Conservation (phyloP, 805 yeast genomes). For the Saturnispora dispora region DNA sequence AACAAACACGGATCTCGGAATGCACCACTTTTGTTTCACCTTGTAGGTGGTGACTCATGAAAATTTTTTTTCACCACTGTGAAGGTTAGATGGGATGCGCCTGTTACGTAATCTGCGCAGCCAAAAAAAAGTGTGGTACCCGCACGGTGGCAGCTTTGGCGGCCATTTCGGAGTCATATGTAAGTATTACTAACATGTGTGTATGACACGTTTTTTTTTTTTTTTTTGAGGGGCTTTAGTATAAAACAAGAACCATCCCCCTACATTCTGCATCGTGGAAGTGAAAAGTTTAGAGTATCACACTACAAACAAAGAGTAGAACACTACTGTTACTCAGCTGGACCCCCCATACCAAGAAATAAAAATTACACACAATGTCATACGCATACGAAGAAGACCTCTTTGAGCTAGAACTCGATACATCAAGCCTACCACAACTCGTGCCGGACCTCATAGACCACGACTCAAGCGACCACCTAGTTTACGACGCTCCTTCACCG, state of each 20-base stretch:
- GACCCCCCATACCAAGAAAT: too few species aligned
- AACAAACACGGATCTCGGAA: not conserved
- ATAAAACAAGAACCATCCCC: not conserved
- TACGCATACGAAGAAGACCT: conserved; percentile 3
- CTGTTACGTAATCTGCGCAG: not conserved
- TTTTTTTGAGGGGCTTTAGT: not conserved
- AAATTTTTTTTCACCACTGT: not conserved
- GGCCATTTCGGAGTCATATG: conserved; percentile 6
- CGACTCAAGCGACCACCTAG: not conserved
- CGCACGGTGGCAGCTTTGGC: not conserved
- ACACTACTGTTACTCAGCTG: not conserved
- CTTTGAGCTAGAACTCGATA: not conserved
- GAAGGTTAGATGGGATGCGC: not conserved
- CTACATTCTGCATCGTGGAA: too few species aligned
- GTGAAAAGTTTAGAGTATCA: not conserved
- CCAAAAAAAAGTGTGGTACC: not conserved
- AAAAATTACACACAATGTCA: not conserved
- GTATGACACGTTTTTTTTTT: not conserved
- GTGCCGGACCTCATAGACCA: not conserved
- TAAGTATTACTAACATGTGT: not conserved
- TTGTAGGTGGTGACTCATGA: not conserved
- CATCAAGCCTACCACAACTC: not conserved
- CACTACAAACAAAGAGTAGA: not conserved
- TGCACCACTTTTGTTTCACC: not conserved
- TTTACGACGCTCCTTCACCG: conserved; percentile 2